Percentiles rank a stretch among this genome's conserved stretches.
Conservation (phyloP, 768 basidiomycete species). For the Suillus luteus region DNA sequence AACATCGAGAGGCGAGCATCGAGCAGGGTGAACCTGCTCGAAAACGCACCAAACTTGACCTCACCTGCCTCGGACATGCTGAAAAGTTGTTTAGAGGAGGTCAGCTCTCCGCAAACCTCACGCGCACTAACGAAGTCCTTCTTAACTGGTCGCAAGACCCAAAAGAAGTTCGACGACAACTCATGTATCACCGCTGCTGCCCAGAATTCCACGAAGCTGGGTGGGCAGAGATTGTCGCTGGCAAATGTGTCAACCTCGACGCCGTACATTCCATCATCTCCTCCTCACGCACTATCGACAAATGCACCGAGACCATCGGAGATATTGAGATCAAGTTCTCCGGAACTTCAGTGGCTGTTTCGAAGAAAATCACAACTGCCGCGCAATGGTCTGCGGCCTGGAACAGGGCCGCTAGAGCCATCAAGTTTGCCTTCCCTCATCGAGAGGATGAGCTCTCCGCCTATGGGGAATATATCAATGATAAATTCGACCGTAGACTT, state of each 20-base stretch:
- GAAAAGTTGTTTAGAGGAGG: no score
- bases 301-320: slow-evolving; percentile 17
- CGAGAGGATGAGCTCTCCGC: slow-evolving; percentile 25
- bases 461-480: slow-evolving; percentile 29
- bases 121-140: no score
- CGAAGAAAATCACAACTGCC: slow-evolving; percentile 18
- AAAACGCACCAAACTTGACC: neutral
- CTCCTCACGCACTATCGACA: no score
- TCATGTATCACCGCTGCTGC: no score
- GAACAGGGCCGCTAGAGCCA: slow-evolving; percentile 18
- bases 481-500: slow-evolving; percentile 22
- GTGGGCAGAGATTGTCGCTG: no score
- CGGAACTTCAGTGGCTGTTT: slow-evolving; percentile 2
- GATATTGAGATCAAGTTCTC: slow-evolving; percentile 17
- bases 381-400: slow-evolving; percentile 31
- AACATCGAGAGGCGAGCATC: neutral
- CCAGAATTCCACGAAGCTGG: no score
- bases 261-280: no score
- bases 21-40: no score
- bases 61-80: neutral
- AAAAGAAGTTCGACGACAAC: no score
- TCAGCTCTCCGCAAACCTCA: no score
- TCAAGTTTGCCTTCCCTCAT: slow-evolving; percentile 30
- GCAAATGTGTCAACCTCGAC: no score
- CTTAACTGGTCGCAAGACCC: no score